Evolutionary conservation across 106 monocot species (phyloP).

Genomic region (Xerophyta viscosa): DNA sequence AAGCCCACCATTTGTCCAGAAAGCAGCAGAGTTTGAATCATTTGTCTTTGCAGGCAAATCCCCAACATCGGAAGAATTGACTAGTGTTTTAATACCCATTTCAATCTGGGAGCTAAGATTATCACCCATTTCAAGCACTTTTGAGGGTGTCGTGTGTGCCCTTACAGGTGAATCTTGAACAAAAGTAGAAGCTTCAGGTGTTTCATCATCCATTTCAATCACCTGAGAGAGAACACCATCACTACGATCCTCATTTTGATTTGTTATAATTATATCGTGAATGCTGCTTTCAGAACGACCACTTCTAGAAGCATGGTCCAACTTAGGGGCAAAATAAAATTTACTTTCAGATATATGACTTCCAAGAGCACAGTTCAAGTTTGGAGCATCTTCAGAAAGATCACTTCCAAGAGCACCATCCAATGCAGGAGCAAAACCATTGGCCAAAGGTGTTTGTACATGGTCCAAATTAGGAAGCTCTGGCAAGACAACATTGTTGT

Average conservation of each 20-base stretch:
- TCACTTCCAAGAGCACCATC: conserved; percentile 10
- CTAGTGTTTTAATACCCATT: background rate
- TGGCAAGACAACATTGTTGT: conserved; percentile 10
- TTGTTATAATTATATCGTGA: conserved; percentile 1
- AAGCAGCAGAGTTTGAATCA: conserved; percentile 24
- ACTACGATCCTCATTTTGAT: conserved; percentile 7
- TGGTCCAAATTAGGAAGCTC: conserved; percentile 6
- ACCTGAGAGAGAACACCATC: conserved; percentile 6
- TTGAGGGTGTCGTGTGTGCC: background rate
- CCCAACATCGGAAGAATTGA: conserved; percentile 2
- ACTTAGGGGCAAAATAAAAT: background rate
- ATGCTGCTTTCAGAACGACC: conserved; percentile 10
- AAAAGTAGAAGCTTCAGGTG: background rate
- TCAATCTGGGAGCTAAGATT: too few species aligned
- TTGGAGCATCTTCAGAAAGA: too few species aligned
- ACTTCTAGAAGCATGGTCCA: conserved; percentile 6
- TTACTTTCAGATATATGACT: too few species aligned
- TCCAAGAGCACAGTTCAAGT: too few species aligned
- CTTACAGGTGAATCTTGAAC: background rate
- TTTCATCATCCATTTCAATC: conserved; percentile 3
- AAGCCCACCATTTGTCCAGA: conserved; percentile 95
- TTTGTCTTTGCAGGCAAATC: conserved; percentile 11
- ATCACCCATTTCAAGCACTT: too few species aligned
- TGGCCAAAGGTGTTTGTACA: conserved; percentile 2
- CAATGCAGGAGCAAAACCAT: background rate